These are phyloP conservation scores for Didymella arachidicola DNA, from an alignment of 2,329 filamentous ascomycete species.

Conservation along the genomic window DNA sequence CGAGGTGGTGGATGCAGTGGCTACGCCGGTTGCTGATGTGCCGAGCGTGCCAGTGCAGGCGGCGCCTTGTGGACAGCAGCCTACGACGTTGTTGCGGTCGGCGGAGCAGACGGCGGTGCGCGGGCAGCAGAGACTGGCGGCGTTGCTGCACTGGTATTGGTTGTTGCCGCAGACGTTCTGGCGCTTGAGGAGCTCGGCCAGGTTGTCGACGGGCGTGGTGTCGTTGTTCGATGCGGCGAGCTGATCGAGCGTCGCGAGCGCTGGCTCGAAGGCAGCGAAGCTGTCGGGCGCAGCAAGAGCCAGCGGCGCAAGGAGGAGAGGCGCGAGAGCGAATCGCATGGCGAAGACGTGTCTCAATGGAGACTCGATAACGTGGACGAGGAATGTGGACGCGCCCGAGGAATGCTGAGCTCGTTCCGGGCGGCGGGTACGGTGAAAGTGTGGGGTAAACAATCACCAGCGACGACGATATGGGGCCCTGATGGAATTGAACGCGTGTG, in stretches of 20 bases:
- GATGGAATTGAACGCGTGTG: constrained; percentile 1
- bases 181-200: constrained; percentile 44
- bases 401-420: constrained; percentile 18
- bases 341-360: constrained; percentile 18
- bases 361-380: constrained; percentile 6
- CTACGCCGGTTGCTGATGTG: constrained; percentile 15
- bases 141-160: constrained; percentile 62
- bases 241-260: constrained; percentile 31
- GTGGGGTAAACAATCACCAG: constrained; percentile 21
- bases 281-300: constrained; percentile 40
- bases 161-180: constrained; percentile 59
- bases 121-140: constrained; percentile 64
- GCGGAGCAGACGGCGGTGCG: constrained; percentile 62
- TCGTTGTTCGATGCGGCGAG: constrained; percentile 35
- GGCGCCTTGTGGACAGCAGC: constrained; percentile 66
- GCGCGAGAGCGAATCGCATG: constrained; percentile 40
- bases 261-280: constrained; percentile 43
- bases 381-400: constrained; percentile 32
- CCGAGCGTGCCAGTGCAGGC: constrained; percentile 65
- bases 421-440: constrained; percentile 10
- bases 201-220: constrained; percentile 31
- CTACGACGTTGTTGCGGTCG: constrained; percentile 65
- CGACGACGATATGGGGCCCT: background rate
- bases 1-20: constrained; percentile 25
- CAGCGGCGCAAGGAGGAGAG: constrained; percentile 40